Percentiles rank a stretch among this genome's conserved stretches.
phyloP scores from a whole-genome alignment of 805 yeast species.

The Candida gorgasii region DNA sequence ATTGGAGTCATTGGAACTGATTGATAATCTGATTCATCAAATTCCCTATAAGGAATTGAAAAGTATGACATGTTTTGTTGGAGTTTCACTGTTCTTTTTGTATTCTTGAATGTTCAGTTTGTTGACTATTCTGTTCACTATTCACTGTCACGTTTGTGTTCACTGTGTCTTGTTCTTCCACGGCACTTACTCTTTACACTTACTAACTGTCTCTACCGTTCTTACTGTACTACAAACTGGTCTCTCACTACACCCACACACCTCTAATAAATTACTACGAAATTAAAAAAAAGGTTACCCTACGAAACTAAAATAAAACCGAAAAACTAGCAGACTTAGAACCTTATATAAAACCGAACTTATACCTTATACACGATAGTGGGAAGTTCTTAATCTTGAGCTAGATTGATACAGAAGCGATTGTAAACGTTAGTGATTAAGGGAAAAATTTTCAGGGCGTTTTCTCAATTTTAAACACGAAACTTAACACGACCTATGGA shows the following conservation, averaged over 20 bases:
- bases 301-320: slow-evolving; percentile 4
- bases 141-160: too few species aligned
- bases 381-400: neutral
- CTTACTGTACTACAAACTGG: too few species aligned
- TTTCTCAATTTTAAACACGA: slow-evolving; percentile 4
- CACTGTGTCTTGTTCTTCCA: too few species aligned
- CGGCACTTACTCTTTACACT: too few species aligned
- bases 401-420: slow-evolving; percentile 3
- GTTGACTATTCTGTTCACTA: too few species aligned
- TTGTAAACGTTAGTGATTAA: slow-evolving; percentile 6
- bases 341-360: too few species aligned
- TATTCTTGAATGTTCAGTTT: too few species aligned
- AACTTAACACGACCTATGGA: slow-evolving; percentile 5
- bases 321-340: neutral
- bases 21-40: neutral
- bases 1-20: slow-evolving; percentile 7
- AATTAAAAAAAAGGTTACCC: slow-evolving; percentile 3
- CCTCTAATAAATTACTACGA: neutral
- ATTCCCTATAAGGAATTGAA: slow-evolving; percentile 6
- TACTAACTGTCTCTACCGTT: too few species aligned
- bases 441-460: slow-evolving; percentile 6
- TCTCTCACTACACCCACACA: neutral
- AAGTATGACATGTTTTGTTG: slow-evolving; percentile 8
- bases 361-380: neutral
- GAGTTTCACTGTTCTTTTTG: neutral